Conservation (phyloP, 345 rosid species). For the Acer saccharum region DNA sequence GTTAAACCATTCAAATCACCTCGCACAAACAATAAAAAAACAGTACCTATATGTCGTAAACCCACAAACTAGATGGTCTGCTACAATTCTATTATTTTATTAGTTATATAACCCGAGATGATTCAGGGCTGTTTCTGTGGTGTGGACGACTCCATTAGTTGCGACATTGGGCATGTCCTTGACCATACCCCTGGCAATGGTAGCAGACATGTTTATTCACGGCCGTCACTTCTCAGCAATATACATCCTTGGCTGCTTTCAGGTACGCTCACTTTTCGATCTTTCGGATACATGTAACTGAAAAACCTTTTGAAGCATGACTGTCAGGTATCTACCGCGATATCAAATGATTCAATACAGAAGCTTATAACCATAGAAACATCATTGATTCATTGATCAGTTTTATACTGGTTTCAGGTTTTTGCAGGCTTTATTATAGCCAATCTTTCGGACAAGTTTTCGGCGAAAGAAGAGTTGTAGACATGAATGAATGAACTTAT, state of each 20-base stretch:
- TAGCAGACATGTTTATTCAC: slow-evolving; percentile 79
- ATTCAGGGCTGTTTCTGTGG: slow-evolving; percentile 78
- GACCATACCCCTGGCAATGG: slow-evolving; percentile 85
- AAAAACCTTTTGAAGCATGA: background rate
- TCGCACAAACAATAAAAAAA: background rate
- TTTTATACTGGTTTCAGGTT: slow-evolving; percentile 40
- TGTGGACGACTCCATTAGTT: slow-evolving; percentile 89
- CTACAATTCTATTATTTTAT: background rate
- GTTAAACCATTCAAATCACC: background rate
- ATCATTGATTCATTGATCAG: slow-evolving; percentile 2
- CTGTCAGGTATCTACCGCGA: background rate
- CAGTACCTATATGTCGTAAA: background rate
- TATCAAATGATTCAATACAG: background rate
- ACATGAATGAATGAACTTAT: background rate
- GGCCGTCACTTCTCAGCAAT: slow-evolving; percentile 68
- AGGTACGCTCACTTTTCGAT: slow-evolving; percentile 37
- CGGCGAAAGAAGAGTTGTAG: slow-evolving; percentile 26
- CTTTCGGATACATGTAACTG: background rate
- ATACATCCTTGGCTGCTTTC: slow-evolving; percentile 73
- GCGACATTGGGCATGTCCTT: slow-evolving; percentile 82
- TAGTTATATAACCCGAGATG: background rate
- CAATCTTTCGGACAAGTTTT: slow-evolving; percentile 43
- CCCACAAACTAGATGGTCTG: background rate
- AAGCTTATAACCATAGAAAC: background rate
- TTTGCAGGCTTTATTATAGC: slow-evolving; percentile 65